Evolutionary conservation across 1,284 basidiomycete genomes (phyloP).

Genomic region (Anthracocystis setariae): DNA sequence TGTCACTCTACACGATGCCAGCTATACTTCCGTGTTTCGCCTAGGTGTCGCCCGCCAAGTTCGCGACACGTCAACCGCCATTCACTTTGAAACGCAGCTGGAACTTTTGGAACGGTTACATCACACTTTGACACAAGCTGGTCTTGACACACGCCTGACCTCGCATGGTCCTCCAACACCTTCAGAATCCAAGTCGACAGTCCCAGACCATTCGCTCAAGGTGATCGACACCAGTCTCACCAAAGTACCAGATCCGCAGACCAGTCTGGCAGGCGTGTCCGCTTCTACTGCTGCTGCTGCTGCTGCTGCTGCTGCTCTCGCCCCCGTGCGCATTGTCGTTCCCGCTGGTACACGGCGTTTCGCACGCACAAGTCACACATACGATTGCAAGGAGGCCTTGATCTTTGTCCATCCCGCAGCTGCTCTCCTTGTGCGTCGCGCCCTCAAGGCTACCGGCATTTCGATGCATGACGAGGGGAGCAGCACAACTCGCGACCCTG

Average conservation of each 20-base stretch:
- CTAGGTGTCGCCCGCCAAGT: constrained; percentile 15
- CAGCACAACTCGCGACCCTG: constrained; percentile 12
- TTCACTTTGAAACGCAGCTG: neutral
- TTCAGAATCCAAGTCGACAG: too few relatives aligned
- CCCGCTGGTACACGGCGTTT: constrained; percentile 11
- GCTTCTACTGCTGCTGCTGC: too few relatives aligned
- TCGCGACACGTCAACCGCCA: neutral
- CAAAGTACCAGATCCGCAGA: too few relatives aligned
- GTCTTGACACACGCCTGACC: neutral
- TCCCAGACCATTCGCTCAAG: neutral
- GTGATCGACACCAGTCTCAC: constrained; percentile 12
- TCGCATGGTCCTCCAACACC: too few relatives aligned
- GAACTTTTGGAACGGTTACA: neutral
- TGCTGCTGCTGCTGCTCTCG: constrained; percentile 18
- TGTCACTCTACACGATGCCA: constrained; percentile 58
- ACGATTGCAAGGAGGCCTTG: constrained; percentile 30
- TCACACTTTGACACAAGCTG: neutral
- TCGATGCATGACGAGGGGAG: constrained; percentile 34
- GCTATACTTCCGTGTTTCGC: constrained; percentile 52
- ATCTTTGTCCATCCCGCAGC: constrained; percentile 56
- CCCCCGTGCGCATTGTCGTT: constrained; percentile 29
- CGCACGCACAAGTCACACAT: neutral
- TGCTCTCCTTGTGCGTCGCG: constrained; percentile 31
- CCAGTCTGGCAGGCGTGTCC: too few relatives aligned
- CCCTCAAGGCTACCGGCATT: constrained; percentile 32